Base-by-base conservation (phyloP, 495 filamentous ascomycete species). In the Tuber borchii region DNA sequence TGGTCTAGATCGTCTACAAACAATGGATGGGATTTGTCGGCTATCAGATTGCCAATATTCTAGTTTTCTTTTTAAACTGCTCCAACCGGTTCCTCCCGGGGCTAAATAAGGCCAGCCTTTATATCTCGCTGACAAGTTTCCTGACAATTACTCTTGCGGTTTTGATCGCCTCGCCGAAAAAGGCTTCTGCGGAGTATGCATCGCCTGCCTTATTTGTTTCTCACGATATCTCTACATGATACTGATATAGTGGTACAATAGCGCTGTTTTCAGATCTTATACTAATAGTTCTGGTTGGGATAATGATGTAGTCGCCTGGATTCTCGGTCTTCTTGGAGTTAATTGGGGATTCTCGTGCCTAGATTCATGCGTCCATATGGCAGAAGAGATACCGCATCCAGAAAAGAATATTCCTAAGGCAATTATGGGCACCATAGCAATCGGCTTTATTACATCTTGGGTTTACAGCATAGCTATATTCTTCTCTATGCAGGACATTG, bases 401-500 rank as follows among this genome's bases (percentile, higher is more conserved):
- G 85, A 85, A 74, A 83, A 78, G 40, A 86, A 85, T 71, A 83
- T 88, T 37, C 87, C 87, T 48, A 88, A 86, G 81, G 87, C 86
- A 31, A 84, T 89, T 43, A 76, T 87, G 22, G 85, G 85, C 12
- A 88, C 89, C 75, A 86, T 86, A 78, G 79, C 75, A 39, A 83
- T 88, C 65, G 87, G 87, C 26, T 88, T 88, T 77, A 40, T 85
- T 71, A 87, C 87, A 5, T 86, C 84, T 43, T 80, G 89, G 68
- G 75, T 83, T 34, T 90, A 88, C 80, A 83, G 87, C 77, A 85
- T 89, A 43, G 86, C 87, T 19, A 84, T 90, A 56, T 86, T 89
- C 74, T 89, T 89, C 76, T 80, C 85, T 44, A 86, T 89, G 77
- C 83, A 84, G 44, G 83, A 87, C 69, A 75, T 87, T 10, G 71